phyloP scores from a whole-genome alignment of 352 stramenopile species.

The Phytopythium oedochilum region DNA sequence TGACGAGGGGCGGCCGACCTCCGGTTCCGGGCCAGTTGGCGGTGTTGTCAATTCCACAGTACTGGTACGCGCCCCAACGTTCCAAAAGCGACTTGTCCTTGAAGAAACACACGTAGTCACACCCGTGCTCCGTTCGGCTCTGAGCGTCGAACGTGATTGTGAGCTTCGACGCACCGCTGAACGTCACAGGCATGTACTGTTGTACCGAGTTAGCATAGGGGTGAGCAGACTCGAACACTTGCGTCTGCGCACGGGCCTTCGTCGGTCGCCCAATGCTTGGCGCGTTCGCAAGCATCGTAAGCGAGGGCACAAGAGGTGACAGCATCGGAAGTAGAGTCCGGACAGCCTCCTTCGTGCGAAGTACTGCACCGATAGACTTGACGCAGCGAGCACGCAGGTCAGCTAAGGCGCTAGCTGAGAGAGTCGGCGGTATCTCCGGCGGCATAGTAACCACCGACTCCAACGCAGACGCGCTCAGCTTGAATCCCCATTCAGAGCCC shows the following conservation, averaged over 20 bases:
- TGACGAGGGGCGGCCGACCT: slow-evolving; percentile 59
- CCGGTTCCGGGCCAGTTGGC: slow-evolving; percentile 80
- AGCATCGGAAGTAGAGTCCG: slow-evolving; percentile 10
- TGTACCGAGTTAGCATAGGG: slow-evolving; percentile 77
- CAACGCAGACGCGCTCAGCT: slow-evolving; percentile 64
- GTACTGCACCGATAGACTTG: slow-evolving; percentile 38
- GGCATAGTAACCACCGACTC: slow-evolving; percentile 45
- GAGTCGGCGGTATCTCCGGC: slow-evolving; percentile 46
- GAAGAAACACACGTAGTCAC: slow-evolving; percentile 85
- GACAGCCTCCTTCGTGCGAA: slow-evolving; percentile 17
- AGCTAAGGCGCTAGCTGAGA: slow-evolving; percentile 30
- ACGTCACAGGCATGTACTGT: slow-evolving; percentile 80
- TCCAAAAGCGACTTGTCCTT: slow-evolving; percentile 71
- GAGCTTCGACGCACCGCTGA: slow-evolving; percentile 55
- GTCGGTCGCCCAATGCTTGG: slow-evolving; percentile 38
- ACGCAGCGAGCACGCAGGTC: slow-evolving; percentile 58
- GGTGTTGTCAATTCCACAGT: slow-evolving; percentile 53
- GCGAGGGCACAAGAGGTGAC: slow-evolving; percentile 18
- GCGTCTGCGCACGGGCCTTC: slow-evolving; percentile 37
- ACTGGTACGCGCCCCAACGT: slow-evolving; percentile 58
- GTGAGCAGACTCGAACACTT: slow-evolving; percentile 83
- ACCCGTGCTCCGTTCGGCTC: slow-evolving; percentile 58
- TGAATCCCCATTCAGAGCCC: slow-evolving; percentile 76
- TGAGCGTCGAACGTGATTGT: slow-evolving; percentile 71
- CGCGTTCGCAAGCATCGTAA: slow-evolving; percentile 43